Conservation (phyloP, 768 basidiomycete species). For the Tubosaeta sp. region DNA sequence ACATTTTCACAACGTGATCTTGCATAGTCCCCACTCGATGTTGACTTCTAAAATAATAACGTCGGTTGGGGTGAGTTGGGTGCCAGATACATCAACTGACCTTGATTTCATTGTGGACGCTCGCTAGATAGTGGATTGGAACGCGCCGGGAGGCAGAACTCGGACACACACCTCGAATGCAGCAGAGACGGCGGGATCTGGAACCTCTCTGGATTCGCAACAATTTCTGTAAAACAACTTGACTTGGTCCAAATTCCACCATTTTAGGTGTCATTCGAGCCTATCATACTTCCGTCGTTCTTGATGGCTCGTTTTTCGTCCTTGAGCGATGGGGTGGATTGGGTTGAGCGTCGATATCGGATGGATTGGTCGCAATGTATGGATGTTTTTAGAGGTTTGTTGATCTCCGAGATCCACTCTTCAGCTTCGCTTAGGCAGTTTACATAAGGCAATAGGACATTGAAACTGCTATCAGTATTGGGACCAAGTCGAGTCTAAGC, state of each 20-base stretch:
- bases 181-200: conserved; percentile 58
- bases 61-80: conserved; percentile 35
- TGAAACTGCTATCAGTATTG: no score
- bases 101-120: conserved; percentile 57
- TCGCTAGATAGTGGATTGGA: conserved; percentile 33
- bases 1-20: conserved; percentile 81
- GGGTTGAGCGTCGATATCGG: no score
- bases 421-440: no score
- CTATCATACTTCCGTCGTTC: conserved; percentile 54
- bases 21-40: conserved; percentile 90
- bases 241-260: conserved; percentile 85
- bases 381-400: no score
- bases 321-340: no score
- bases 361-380: no score
- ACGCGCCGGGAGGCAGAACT: not conserved
- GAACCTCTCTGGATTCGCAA: conserved; percentile 66
- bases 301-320: no score
- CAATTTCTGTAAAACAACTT: conserved; percentile 86
- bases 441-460: no score
- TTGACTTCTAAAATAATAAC: conserved; percentile 86
- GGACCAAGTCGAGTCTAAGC: no score
- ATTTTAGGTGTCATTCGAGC: conserved; percentile 42
- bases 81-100: conserved; percentile 71
- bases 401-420: no score
- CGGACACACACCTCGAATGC: conserved; percentile 60